Base-by-base conservation (phyloP, 1,139 yeast genomes). In the Yarrowia galli region DNA sequence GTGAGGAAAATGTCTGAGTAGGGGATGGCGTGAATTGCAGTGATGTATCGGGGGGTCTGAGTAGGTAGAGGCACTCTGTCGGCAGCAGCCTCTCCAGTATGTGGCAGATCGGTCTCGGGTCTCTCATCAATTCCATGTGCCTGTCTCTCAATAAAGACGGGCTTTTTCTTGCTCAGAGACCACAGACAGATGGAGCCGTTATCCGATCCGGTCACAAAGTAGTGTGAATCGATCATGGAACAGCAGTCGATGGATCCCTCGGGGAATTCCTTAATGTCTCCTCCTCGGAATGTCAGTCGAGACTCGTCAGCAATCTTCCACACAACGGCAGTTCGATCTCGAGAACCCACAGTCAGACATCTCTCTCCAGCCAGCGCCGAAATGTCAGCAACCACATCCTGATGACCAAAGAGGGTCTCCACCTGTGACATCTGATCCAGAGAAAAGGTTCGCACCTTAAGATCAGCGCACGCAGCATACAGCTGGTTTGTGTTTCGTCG, bases 281-380 rank as follows among this genome's bases (percentile, higher is more conserved):
- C 97, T 70, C 97, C 97, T 75, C 98, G 85, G 78, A 95, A 95
- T 0, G 98, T 92, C 73, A 95, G 84, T 75, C 98, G 85, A 1
- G 97, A 87, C 79, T 95, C 99, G 74, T 96, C 99, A 35, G 97
- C 86, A 72, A 95, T 92, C 78, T 96, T 95, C 99, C 99, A 95
- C 74, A 91, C 82, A 88, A 96, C 89, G 20, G 96, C 98, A 1
- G 97, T 91, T 74, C 96, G 88, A 79, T 95, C 99, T 74, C 99
- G 85, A 6, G 96, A 84, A 23, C 99, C 99, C 32, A 93, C 98
- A 25, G 97, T 91, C 46, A 95, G 95, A 82, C 99, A 95, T 67
- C 97, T 87, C 76, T 95, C 98, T 77, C 88, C 87, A 20, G 87
- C 85, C 71, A 95, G 81, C 0, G 97, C 90, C 28, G 92, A 81